Evolutionary conservation across 2,329 filamentous ascomycete genomes (phyloP), one percentile per base, ranked within the genome.

Genomic region (Ophiognomonia clavigignenti-juglandacearum): DNA sequence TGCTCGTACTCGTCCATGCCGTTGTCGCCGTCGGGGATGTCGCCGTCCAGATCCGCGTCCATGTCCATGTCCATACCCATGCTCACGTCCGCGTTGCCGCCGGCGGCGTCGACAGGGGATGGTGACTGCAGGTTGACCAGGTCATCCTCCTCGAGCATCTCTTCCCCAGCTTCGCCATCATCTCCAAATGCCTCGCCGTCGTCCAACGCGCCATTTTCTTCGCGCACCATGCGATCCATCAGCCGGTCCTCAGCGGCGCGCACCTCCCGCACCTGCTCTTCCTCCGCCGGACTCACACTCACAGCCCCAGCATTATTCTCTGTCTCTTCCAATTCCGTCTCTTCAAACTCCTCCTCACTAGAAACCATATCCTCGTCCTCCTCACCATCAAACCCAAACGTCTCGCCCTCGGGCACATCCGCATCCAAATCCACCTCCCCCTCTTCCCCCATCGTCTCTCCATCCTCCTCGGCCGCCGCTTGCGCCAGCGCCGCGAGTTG

Each of bases 1-100:
- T 89, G 85, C 68, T 90, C 85, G 67, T 88, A 89, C 56, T 79
- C 78, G 22, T 73, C 78, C 58, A n/a, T n/a, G n/a, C n/a, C n/a
- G n/a, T 69, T 71, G 57, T 80, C 77, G 9, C 74, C 81, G 50
- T 86, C 82, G 18, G 84, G 83, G 29, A 88, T 78, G 50, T 85
- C 83, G 40, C 81, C 83, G 61, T 89, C 85, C 34, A 88, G 70
- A 59, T 89, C 76, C n/a, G 75, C 80, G 42, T 78, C 82, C 77
- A 85, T 83, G 58, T 74, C 74, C 68, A 79, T 70, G 52, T 72
- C 70, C 45, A 57, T 54, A 32, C 45, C 37, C 41, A 24, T 38
- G 29, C 63, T 63, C 24, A 50, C 48, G 26, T 59, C 57, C 19
- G 48, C 49, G 58, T 54, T n/a, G n/a, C n/a, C n/a, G n/a, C n/a